Evolutionary conservation across 352 stramenopile species (phyloP).

Genomic region (Globisporangium irregulare): DNA sequence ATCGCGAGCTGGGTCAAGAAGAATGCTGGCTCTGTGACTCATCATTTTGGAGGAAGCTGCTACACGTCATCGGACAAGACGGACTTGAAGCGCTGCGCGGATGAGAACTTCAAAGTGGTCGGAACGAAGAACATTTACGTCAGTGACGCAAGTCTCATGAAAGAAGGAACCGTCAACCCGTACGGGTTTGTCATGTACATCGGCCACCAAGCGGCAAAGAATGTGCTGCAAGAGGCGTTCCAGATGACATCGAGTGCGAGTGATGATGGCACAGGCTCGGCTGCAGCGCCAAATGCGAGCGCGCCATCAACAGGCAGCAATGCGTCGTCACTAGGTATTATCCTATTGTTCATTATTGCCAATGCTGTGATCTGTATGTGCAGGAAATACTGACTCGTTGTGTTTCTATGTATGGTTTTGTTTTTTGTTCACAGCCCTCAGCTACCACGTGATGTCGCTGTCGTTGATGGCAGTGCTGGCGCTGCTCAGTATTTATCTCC

Average conservation of each 20-base stretch:
- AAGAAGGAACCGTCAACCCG: constrained; percentile 30
- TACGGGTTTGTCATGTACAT: constrained; percentile 36
- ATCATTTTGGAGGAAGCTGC: constrained; percentile 34
- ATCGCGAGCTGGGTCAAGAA: constrained; percentile 16
- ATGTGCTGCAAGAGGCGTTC: constrained; percentile 33
- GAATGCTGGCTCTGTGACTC: constrained; percentile 16
- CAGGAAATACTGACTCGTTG: background rate
- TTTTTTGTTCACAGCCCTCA: background rate
- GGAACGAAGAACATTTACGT: constrained; percentile 29
- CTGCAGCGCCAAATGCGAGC: background rate
- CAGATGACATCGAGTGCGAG: constrained; percentile 10
- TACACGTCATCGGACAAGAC: constrained; percentile 25
- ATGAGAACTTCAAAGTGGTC: constrained; percentile 24
- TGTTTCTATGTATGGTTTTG: background rate
- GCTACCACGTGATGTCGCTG: background rate
- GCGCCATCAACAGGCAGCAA: background rate
- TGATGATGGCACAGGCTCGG: background rate
- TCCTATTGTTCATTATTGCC: background rate
- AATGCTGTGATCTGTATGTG: background rate
- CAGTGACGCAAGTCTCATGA: constrained; percentile 29
- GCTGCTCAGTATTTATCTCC: background rate
- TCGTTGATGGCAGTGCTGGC: background rate
- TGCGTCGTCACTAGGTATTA: background rate
- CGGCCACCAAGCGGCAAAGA: constrained; percentile 31
- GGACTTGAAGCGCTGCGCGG: constrained; percentile 27